phyloP scores from a whole-genome alignment of 352 stramenopile genomes.

The Phytophthora constricta region DNA sequence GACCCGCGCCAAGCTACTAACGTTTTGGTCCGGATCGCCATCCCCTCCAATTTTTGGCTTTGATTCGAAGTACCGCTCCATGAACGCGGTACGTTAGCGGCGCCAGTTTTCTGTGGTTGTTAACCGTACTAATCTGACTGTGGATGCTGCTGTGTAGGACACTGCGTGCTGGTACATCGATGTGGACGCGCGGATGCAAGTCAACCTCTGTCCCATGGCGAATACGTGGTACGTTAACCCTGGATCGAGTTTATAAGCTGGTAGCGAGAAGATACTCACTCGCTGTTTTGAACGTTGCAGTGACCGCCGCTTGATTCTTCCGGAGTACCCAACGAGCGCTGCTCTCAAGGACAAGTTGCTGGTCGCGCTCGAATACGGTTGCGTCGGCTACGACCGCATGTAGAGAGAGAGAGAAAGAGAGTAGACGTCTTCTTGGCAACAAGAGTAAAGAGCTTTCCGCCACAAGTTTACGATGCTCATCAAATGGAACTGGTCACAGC shows the following conservation, averaged over 20 bases:
- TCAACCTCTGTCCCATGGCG: constrained; percentile 63
- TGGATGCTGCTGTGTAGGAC: constrained; percentile 44
- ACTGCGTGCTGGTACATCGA: constrained; percentile 74
- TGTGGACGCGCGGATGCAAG: constrained; percentile 56
- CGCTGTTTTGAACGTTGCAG: constrained; percentile 31
- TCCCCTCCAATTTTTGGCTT: constrained; percentile 80
- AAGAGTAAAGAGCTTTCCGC: constrained; percentile 19
- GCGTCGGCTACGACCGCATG: constrained; percentile 75
- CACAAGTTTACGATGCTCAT: neutral
- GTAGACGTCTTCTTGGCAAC: constrained; percentile 1
- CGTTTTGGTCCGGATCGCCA: constrained; percentile 79
- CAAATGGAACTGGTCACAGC: constrained; percentile 25
- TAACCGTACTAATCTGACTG: constrained; percentile 7
- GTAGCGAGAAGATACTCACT: too few relatives aligned
- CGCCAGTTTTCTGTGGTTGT: neutral
- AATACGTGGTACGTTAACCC: constrained; percentile 73
- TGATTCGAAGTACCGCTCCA: constrained; percentile 55
- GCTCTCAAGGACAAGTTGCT: constrained; percentile 66
- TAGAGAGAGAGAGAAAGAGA: constrained; percentile 14
- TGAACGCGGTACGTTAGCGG: constrained; percentile 52
- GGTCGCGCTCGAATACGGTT: constrained; percentile 63
- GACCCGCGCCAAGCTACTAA: constrained; percentile 61
- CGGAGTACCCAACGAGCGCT: constrained; percentile 60
- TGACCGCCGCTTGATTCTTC: constrained; percentile 75
- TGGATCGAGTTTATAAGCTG: too few relatives aligned